phyloP scores from a whole-genome alignment of 352 stramenopile genomes.

The Phytophthora tubulina region DNA sequence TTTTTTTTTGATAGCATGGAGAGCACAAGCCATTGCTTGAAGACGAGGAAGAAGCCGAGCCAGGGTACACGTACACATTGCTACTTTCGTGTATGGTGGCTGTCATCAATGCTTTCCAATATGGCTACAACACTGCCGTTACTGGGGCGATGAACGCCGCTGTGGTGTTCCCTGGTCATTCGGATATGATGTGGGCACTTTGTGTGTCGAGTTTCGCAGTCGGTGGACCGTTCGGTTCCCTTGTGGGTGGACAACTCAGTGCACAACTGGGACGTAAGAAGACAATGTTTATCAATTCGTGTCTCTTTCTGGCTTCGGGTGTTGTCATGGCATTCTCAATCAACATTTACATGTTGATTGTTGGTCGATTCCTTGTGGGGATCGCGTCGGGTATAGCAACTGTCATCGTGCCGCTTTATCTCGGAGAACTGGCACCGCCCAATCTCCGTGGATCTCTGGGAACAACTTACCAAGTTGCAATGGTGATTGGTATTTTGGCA shows the following conservation, averaged over 20 bases:
- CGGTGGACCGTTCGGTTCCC: slow-evolving; percentile 67
- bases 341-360: slow-evolving; percentile 80
- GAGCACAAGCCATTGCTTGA: slow-evolving; percentile 65
- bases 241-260: slow-evolving; percentile 59
- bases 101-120: slow-evolving; percentile 73
- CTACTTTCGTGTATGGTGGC: slow-evolving; percentile 67
- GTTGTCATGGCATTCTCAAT: slow-evolving; percentile 61
- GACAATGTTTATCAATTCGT: slow-evolving; percentile 60
- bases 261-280: slow-evolving; percentile 63
- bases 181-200: slow-evolving; percentile 65
- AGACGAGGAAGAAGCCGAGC: slow-evolving; percentile 57
- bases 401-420: slow-evolving; percentile 75
- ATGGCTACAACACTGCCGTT: slow-evolving; percentile 80
- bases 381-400: slow-evolving; percentile 73
- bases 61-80: slow-evolving; percentile 70
- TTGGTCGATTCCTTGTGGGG: slow-evolving; percentile 71
- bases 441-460: slow-evolving; percentile 72
- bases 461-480: slow-evolving; percentile 74
- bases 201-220: slow-evolving; percentile 73
- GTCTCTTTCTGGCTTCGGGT: slow-evolving; percentile 64
- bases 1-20: slow-evolving; percentile 41
- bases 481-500: slow-evolving; percentile 67
- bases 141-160: slow-evolving; percentile 62
- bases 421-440: slow-evolving; percentile 72
- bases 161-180: slow-evolving; percentile 69